phyloP scores from a whole-genome alignment of 176 grass and related monocot genomes.

The Hyparrhenia diplandra region DNA sequence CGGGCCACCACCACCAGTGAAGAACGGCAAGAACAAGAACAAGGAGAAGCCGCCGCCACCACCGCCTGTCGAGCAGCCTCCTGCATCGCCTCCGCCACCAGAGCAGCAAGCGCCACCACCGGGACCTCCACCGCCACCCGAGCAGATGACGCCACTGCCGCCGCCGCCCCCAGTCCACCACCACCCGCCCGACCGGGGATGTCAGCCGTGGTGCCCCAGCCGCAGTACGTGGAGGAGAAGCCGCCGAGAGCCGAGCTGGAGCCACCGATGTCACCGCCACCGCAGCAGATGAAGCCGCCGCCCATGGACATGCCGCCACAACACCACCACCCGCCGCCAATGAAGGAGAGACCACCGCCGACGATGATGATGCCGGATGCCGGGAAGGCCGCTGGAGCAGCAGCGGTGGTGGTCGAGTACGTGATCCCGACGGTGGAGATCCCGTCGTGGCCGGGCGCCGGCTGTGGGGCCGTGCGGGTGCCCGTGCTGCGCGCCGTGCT shows the following conservation, averaged over 20 bases:
- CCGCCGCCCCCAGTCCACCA: background rate
- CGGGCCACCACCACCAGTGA: background rate
- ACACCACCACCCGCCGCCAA: background rate
- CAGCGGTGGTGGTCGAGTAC: too few relatives aligned
- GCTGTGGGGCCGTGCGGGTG: background rate
- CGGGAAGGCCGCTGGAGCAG: too few relatives aligned
- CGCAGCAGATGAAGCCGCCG: background rate
- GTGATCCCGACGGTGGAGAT: constrained; percentile 26
- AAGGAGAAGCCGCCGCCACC: background rate
- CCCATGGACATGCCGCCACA: background rate
- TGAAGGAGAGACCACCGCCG: background rate
- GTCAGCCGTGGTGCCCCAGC: background rate
- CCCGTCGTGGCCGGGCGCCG: constrained; percentile 29
- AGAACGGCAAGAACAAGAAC: background rate
- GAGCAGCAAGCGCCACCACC: background rate
- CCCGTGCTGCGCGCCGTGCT: too few relatives aligned
- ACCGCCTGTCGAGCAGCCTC: background rate
- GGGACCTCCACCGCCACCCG: background rate
- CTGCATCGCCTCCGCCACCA: background rate
- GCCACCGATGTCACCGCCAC: background rate
- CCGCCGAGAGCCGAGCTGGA: background rate
- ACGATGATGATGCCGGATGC: background rate
- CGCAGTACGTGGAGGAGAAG: background rate
- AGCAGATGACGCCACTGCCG: background rate
- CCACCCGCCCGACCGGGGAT: background rate